Conservation (phyloP, 352 stramenopile genomes). For the Phytophthora megakarya region DNA sequence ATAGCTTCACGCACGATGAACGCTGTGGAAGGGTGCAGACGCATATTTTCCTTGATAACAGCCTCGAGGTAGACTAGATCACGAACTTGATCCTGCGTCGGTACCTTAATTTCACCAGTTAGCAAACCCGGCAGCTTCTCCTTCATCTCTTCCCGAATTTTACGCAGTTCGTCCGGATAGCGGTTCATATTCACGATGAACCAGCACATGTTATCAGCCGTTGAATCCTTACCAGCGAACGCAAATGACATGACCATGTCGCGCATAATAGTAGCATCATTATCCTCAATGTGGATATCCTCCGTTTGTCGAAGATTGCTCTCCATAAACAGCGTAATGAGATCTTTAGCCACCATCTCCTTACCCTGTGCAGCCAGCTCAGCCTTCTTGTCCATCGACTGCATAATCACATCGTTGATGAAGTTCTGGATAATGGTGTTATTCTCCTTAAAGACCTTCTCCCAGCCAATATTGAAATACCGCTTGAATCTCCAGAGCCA, state of each 20-base stretch:
- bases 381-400: constrained; percentile 1
- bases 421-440: neutral
- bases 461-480: constrained; percentile 1
- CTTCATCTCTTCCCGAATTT: neutral
- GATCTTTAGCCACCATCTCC: neutral
- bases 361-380: neutral
- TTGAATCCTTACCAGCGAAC: neutral
- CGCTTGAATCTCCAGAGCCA: constrained; percentile 2
- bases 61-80: neutral
- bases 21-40: neutral
- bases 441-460: neutral
- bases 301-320: neutral
- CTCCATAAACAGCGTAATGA: constrained; percentile 4
- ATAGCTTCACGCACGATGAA: neutral
- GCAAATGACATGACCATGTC: constrained; percentile 1
- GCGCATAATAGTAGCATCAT: constrained; percentile 2
- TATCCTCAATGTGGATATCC: neutral
- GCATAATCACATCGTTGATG: constrained; percentile 1
- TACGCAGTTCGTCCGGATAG: neutral
- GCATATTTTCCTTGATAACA: neutral
- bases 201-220: neutral
- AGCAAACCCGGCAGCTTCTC: neutral
- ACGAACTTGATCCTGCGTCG: neutral
- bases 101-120: neutral
- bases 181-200: constrained; percentile 2